Evolutionary conservation across 495 filamentous ascomycete genomes (phyloP).

Genomic region (Pseudevernia furfuracea): DNA sequence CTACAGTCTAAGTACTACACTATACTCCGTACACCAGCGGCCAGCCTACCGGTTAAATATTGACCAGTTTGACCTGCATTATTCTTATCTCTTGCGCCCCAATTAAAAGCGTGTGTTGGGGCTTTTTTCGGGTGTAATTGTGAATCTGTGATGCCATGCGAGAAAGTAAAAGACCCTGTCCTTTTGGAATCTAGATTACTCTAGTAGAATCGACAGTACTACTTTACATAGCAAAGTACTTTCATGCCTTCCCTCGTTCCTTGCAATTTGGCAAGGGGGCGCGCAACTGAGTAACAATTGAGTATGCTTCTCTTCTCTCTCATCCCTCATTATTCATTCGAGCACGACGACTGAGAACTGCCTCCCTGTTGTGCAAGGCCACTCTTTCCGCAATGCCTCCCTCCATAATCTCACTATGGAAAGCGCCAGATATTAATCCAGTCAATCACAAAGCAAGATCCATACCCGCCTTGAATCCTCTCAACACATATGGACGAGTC

Average conservation of each 20-base stretch:
- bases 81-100: background rate
- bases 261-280: background rate
- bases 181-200: too few species aligned
- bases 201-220: too few species aligned
- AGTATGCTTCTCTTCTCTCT: background rate
- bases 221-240: too few species aligned
- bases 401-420: conserved; percentile 15
- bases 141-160: background rate
- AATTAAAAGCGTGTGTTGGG: background rate
- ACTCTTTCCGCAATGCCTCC: background rate
- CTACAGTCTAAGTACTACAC: too few species aligned
- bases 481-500: conserved; percentile 74
- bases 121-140: background rate
- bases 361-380: background rate
- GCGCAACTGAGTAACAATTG: background rate
- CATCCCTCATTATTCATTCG: background rate
- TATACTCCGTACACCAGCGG: too few species aligned
- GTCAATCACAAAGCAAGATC: conserved; percentile 73
- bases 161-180: background rate
- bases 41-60: too few species aligned
- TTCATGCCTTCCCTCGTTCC: background rate
- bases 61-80: background rate
- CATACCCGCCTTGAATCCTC: conserved; percentile 71
- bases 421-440: conserved; percentile 52
- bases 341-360: background rate